These are phyloP conservation scores for Fraxinus quadrangulata DNA, from an alignment of 257 asterid genomes.

Conservation along the genomic window DNA sequence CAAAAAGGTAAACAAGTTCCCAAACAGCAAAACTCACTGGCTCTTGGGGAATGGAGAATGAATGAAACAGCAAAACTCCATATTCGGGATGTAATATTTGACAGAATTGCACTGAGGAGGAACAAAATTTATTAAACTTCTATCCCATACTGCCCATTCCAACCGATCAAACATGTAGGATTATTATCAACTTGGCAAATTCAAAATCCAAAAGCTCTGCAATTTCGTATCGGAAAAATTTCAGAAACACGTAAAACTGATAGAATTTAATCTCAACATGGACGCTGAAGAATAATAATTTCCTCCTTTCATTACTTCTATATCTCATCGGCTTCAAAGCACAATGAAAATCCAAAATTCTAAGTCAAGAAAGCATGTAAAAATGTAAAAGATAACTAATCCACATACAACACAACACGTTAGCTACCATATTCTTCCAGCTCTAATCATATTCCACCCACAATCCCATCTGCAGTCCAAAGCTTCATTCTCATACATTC, in stretches of 20 bases:
- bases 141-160: no score
- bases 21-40: no score
- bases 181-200: background rate
- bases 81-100: no score
- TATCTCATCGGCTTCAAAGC: background rate
- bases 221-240: background rate
- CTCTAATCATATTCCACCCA: background rate
- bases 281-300: background rate
- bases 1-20: no score
- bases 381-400: background rate
- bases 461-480: background rate
- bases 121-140: no score
- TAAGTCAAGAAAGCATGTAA: background rate
- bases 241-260: no score
- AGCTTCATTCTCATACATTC: background rate
- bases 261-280: background rate
- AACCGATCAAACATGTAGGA: background rate
- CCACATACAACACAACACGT: conserved; percentile 5
- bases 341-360: background rate
- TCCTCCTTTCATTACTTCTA: background rate
- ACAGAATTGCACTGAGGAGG: no score
- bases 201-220: background rate
- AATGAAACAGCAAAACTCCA: no score
- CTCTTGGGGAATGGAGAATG: no score
- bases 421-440: conserved; percentile 1